Evolutionary conservation across 352 stramenopile genomes (phyloP).

Genomic region (Globisporangium uncinulatum): DNA sequence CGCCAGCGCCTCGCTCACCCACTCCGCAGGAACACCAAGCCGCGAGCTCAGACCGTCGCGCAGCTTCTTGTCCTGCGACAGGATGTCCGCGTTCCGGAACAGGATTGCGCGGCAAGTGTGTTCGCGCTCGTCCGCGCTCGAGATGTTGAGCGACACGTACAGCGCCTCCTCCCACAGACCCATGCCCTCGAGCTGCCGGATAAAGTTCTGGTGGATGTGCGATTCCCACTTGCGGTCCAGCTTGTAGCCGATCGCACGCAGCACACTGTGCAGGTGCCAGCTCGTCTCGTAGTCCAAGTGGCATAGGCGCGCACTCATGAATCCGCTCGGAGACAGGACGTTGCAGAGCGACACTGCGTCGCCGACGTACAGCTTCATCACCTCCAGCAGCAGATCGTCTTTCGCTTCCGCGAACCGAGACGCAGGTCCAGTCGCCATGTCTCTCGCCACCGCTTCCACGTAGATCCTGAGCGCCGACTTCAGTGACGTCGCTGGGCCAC

Average conservation of each 20-base stretch:
- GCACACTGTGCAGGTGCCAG: constrained; percentile 72
- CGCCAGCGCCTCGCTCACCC: constrained; percentile 65
- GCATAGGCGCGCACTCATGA: constrained; percentile 19
- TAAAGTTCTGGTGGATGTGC: constrained; percentile 78
- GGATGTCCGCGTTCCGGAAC: constrained; percentile 55
- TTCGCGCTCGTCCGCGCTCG: constrained; percentile 43
- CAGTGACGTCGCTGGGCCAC: constrained; percentile 39
- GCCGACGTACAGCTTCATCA: constrained; percentile 67
- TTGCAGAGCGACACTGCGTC: constrained; percentile 45
- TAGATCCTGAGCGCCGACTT: constrained; percentile 40
- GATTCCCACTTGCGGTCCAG: constrained; percentile 71
- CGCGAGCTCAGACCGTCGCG: constrained; percentile 49
- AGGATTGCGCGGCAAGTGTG: constrained; percentile 55
- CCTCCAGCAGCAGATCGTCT: constrained; percentile 54
- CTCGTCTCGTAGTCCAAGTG: constrained; percentile 74
- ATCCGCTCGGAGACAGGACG: constrained; percentile 56
- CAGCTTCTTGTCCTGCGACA: constrained; percentile 25
- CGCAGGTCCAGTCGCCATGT: constrained; percentile 23
- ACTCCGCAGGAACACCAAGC: constrained; percentile 47
- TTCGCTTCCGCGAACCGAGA: constrained; percentile 37
- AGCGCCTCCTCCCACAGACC: constrained; percentile 66
- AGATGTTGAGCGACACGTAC: constrained; percentile 79
- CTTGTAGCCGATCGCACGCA: constrained; percentile 68
- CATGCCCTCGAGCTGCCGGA: constrained; percentile 62
- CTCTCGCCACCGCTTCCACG: constrained; percentile 33